Conservation (phyloP, 78 protist genomes). For the Acrasis kona region DNA sequence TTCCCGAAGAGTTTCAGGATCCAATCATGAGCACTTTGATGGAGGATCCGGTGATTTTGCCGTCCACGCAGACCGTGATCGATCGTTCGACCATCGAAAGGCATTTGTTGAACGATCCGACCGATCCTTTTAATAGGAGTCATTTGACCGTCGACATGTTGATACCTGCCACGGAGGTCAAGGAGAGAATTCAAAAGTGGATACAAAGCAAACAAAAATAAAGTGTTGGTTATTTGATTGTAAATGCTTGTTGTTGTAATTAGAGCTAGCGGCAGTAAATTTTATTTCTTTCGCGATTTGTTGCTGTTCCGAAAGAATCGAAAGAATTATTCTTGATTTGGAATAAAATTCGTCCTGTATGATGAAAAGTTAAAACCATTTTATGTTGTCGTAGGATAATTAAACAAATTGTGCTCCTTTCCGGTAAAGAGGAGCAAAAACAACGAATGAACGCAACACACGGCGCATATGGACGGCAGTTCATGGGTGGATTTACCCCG, state of each 20-base stretch:
- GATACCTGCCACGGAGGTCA: not conserved
- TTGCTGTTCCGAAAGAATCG: not conserved
- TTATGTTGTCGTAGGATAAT: too few relatives aligned
- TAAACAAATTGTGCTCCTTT: too few relatives aligned
- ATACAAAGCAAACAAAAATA: not conserved
- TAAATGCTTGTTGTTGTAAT: not conserved
- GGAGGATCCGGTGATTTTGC: constrained; percentile 3
- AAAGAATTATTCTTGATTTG: too few relatives aligned
- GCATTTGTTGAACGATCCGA: constrained; percentile 3
- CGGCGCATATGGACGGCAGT: too few relatives aligned
- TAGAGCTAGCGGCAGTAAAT: not conserved
- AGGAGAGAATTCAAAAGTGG: not conserved
- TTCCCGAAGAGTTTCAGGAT: constrained; percentile 1
- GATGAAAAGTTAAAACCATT: not conserved
- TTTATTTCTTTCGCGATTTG: not conserved
- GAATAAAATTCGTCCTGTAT: not conserved
- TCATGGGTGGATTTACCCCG: too few relatives aligned
- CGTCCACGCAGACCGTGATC: not conserved
- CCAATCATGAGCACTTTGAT: not conserved
- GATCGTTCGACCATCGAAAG: constrained; percentile 1
- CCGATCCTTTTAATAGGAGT: not conserved
- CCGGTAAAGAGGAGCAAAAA: too few relatives aligned
- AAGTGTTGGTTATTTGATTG: not conserved
- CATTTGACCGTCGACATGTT: not conserved
- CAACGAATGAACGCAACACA: too few relatives aligned